Percentiles rank a stretch among this genome's conserved stretches.
Conservation (phyloP, 257 asterid genomes). For the Catharanthus roseus region DNA sequence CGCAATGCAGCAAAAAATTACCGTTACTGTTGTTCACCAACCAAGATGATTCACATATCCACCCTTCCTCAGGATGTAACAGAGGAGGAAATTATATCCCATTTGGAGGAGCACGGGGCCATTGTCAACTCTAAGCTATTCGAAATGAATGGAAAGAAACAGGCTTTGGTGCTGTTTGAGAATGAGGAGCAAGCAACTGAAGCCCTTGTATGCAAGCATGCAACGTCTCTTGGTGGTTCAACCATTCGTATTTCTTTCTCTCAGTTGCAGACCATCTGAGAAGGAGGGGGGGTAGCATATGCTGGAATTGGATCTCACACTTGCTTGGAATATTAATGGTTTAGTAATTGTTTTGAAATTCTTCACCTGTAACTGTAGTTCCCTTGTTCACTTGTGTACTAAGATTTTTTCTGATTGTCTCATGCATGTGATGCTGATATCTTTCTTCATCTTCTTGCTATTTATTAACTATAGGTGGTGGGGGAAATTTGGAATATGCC, state of each 20-base stretch:
- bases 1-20: constrained; percentile 94
- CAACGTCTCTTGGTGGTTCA: constrained; percentile 78
- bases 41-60: constrained; percentile 92
- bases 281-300: no score
- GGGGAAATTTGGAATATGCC: not conserved
- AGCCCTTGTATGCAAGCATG: constrained; percentile 97
- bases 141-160: constrained; percentile 95
- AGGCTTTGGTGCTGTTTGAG: constrained; percentile 84
- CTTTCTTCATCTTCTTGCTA: constrained; percentile 4
- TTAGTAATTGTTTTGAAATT: constrained; percentile 9
- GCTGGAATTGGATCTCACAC: constrained; percentile 8
- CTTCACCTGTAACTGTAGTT: constrained; percentile 13
- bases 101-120: constrained; percentile 82
- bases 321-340: constrained; percentile 17
- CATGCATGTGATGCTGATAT: constrained; percentile 11
- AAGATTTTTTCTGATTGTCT: not conserved
- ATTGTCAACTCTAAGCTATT: constrained; percentile 64
- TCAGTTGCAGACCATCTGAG: constrained; percentile 85
- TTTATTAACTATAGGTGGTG: not conserved
- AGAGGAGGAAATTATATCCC: constrained; percentile 66
- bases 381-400: not conserved
- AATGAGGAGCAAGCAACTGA: constrained; percentile 95
- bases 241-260: constrained; percentile 89
- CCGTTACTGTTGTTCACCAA: constrained; percentile 93
- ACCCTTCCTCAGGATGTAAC: constrained; percentile 81